These are phyloP conservation scores for Trypanosoma lewisi DNA, from an alignment of 208 protist genomes.

Conservation along the genomic window DNA sequence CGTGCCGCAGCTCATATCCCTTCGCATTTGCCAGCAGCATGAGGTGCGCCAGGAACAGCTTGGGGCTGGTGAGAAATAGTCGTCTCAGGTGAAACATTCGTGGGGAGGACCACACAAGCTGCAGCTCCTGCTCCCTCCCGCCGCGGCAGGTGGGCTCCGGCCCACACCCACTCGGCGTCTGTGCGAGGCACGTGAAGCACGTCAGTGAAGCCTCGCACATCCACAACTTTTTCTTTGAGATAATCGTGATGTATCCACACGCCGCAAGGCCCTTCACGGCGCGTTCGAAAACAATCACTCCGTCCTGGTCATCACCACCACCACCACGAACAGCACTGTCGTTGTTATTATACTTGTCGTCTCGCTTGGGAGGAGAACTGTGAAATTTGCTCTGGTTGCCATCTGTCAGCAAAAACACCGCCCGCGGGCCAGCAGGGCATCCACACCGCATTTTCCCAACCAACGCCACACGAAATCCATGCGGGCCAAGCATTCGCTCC, in stretches of 20 bases:
- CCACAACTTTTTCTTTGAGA: slow-evolving; percentile 1
- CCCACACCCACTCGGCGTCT: not conserved
- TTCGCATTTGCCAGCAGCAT: slow-evolving; percentile 42
- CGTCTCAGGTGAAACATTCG: slow-evolving; percentile 30
- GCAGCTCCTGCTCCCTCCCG: slow-evolving; percentile 12
- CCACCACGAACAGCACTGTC: too few species aligned
- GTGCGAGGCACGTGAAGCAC: slow-evolving; percentile 7
- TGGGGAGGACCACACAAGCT: slow-evolving; percentile 38
- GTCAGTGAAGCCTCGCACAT: not conserved
- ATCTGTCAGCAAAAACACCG: slow-evolving; percentile 35
- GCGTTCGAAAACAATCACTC: slow-evolving; percentile 32
- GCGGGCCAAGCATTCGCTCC: slow-evolving; percentile 30
- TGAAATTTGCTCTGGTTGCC: not conserved
- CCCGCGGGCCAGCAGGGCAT: slow-evolving; percentile 33
- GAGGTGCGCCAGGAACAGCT: slow-evolving; percentile 50
- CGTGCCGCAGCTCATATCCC: slow-evolving; percentile 49
- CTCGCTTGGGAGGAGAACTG: not conserved
- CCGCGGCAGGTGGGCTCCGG: slow-evolving; percentile 1
- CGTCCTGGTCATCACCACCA: not conserved
- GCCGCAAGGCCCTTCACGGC: slow-evolving; percentile 41
- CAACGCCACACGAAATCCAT: slow-evolving; percentile 45
- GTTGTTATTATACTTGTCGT: not conserved
- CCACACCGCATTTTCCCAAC: slow-evolving; percentile 46
- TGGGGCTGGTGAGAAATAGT: slow-evolving; percentile 68
- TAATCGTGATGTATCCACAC: slow-evolving; percentile 39